Conservation (phyloP, 306 rosid genomes). For the Sophora flavescens region DNA sequence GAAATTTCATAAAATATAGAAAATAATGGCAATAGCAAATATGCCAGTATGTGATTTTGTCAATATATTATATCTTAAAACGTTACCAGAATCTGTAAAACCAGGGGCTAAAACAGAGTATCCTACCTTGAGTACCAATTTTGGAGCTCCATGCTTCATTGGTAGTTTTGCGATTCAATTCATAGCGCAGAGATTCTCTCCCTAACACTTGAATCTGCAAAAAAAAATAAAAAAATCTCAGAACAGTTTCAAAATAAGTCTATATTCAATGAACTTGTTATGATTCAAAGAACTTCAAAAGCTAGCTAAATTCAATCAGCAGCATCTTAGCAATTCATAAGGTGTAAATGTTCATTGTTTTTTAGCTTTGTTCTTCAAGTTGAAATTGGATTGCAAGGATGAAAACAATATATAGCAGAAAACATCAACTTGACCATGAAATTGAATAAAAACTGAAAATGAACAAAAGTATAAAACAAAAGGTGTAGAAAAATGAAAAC, state of each 20-base stretch:
- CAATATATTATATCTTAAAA: conserved; percentile 3
- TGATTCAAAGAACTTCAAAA: conserved; percentile 6
- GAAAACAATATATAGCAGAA: not conserved
- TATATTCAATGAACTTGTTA: not conserved
- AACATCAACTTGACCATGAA: conserved; percentile 9
- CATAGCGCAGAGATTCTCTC: conserved; percentile 65
- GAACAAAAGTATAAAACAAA: not conserved
- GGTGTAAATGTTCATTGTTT: not conserved
- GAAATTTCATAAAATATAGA: conserved; percentile 15
- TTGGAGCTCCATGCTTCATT: conserved; percentile 55
- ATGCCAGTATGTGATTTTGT: not conserved
- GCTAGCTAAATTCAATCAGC: conserved; percentile 13
- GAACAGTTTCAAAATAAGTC: conserved; percentile 29
- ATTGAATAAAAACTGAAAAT: not conserved
- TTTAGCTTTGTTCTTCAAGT: not conserved
- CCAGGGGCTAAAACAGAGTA: conserved; percentile 21
- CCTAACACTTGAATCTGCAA: conserved; percentile 63
- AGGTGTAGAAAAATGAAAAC: not conserved
- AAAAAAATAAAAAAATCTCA: conserved; percentile 35
- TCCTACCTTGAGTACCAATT: conserved; percentile 58
- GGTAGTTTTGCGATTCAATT: conserved; percentile 46
- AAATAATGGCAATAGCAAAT: not conserved
- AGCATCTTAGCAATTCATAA: not conserved
- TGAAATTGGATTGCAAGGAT: not conserved
- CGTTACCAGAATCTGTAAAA: not conserved